A percentile compares a stretch with the other conserved stretches of the same genome.
Evolutionary conservation across 2,329 filamentous ascomycete species (phyloP).

Genomic region (Ceratocystis ficicola): DNA sequence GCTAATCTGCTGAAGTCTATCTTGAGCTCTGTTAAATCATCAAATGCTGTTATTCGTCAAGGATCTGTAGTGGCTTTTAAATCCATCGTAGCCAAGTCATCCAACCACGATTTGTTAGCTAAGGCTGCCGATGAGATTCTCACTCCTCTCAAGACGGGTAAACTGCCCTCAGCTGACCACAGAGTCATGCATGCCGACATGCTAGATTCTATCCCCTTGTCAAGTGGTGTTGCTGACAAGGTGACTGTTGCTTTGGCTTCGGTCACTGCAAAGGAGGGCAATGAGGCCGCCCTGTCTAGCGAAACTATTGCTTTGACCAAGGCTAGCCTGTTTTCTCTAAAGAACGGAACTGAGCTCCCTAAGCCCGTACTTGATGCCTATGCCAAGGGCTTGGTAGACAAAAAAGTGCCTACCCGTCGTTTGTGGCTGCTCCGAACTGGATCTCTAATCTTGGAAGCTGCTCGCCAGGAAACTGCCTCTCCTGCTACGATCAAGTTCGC

Average conservation of each 20-base stretch:
- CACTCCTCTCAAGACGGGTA: conserved; percentile 66
- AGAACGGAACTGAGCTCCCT: conserved; percentile 48
- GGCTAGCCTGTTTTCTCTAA: conserved; percentile 51
- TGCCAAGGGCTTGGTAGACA: conserved; percentile 72
- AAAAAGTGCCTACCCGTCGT: conserved; percentile 63
- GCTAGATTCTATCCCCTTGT: conserved; percentile 52
- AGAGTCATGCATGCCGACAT: conserved; percentile 73
- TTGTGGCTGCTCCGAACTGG: conserved; percentile 69
- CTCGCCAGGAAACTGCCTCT: conserved; percentile 32
- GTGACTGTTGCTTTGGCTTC: conserved; percentile 54
- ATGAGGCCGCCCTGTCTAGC: conserved; percentile 65
- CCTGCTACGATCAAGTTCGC: conserved; percentile 31
- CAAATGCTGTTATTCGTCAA: conserved; percentile 62
- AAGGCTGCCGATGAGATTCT: conserved; percentile 68
- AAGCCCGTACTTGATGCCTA: conserved; percentile 59
- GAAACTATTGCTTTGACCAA: conserved; percentile 61
- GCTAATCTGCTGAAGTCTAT: conserved; percentile 71
- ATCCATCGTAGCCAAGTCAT: conserved; percentile 50
- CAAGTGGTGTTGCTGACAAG: conserved; percentile 50
- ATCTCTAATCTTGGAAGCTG: conserved; percentile 44
- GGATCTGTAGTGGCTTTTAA: conserved; percentile 66
- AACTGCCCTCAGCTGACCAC: conserved; percentile 74
- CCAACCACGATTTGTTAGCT: conserved; percentile 45
- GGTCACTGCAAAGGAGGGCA: conserved; percentile 71
- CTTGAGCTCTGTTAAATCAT: conserved; percentile 83